Conservation (phyloP, 768 basidiomycete genomes). For the Lepiota brunneoincarnata region DNA sequence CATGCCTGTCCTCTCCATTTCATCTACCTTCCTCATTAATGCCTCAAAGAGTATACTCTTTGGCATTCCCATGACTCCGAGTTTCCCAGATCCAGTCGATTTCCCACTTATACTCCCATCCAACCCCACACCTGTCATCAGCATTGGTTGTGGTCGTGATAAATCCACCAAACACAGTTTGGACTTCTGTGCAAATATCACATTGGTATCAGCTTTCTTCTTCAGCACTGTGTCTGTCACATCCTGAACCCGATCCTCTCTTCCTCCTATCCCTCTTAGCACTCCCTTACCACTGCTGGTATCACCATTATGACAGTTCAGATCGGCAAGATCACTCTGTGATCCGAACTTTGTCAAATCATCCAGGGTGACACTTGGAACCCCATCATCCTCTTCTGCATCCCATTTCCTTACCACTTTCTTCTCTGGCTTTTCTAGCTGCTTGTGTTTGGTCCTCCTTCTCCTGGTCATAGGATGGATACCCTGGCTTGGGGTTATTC, state of each 20-base stretch:
- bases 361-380: background rate
- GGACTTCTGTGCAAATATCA: constrained; percentile 4
- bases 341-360: background rate
- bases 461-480: background rate
- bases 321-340: background rate
- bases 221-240: background rate
- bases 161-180: constrained; percentile 13
- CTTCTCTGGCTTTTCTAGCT: constrained; percentile 4
- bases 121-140: constrained; percentile 1
- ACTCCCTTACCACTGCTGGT: background rate
- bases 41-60: constrained; percentile 21
- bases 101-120: too few relatives aligned
- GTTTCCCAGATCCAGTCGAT: background rate
- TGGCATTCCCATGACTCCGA: background rate
- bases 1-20: constrained; percentile 1
- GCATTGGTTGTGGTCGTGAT: constrained; percentile 20
- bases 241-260: constrained; percentile 3
- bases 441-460: constrained; percentile 1
- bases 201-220: background rate
- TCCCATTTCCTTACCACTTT: background rate
- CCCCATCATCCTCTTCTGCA: constrained; percentile 5
- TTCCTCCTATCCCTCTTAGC: background rate
- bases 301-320: background rate
- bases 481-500: background rate
- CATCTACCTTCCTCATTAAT: constrained; percentile 15